Evolutionary conservation across 768 basidiomycete species (phyloP).

Genomic region (Lactifluus pinguis): DNA sequence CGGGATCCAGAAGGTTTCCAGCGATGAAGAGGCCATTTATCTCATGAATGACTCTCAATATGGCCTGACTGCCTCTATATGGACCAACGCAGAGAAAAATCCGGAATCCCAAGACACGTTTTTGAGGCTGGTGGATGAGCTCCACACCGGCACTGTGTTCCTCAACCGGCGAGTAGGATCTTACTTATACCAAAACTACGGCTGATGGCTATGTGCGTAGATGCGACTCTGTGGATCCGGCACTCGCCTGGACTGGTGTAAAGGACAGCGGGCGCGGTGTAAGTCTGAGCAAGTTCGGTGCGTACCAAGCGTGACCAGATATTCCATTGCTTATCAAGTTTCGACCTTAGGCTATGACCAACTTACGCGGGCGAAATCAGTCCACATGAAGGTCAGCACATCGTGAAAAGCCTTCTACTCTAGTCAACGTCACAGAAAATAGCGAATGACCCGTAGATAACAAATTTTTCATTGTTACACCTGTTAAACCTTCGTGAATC

Average conservation of each 20-base stretch:
- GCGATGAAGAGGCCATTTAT: conserved; percentile 78
- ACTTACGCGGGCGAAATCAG: conserved; percentile 68
- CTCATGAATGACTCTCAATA: conserved; percentile 97
- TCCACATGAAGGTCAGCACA: conserved; percentile 76
- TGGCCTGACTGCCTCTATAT: conserved; percentile 89
- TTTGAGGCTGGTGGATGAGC: conserved; percentile 50
- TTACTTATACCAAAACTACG: not conserved
- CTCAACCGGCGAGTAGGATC: conserved; percentile 55
- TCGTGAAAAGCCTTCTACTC: not conserved
- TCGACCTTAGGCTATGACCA: conserved; percentile 73
- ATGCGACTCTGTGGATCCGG: conserved; percentile 88
- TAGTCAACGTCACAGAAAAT: not conserved
- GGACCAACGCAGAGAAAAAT: conserved; percentile 67
- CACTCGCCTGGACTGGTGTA: conserved; percentile 88
- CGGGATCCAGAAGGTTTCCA: conserved; percentile 85
- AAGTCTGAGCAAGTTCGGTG: conserved; percentile 84
- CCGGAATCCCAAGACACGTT: conserved; percentile 62
- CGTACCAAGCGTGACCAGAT: conserved; percentile 20
- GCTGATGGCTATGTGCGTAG: conserved; percentile 28
- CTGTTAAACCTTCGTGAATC: not conserved
- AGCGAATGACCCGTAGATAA: not conserved
- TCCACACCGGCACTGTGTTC: conserved; percentile 91
- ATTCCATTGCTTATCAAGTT: not conserved
- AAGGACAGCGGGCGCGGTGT: conserved; percentile 91
- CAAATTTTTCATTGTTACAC: not conserved